These are phyloP conservation scores for Huntiella bhutanensis DNA, from an alignment of 2,329 filamentous ascomycete genomes.

Conservation along the genomic window DNA sequence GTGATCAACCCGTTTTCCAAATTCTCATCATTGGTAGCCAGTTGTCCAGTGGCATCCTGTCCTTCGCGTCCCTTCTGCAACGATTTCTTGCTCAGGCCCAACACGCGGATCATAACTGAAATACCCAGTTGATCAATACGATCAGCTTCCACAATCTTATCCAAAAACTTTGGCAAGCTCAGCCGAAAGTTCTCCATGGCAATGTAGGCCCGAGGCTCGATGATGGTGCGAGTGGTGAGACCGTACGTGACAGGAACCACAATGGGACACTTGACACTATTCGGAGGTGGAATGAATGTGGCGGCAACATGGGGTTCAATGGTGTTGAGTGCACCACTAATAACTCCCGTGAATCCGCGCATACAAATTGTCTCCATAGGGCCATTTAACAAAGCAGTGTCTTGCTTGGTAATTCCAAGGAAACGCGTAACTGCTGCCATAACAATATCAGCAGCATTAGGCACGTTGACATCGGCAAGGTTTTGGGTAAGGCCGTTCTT, in stretches of 20 bases:
- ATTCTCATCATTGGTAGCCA: slow-evolving; percentile 19
- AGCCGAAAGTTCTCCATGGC: slow-evolving; percentile 28
- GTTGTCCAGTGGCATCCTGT: slow-evolving; percentile 16
- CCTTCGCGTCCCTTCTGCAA: slow-evolving; percentile 20
- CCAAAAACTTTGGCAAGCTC: slow-evolving; percentile 23
- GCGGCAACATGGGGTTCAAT: slow-evolving; percentile 19
- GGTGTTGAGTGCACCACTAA: slow-evolving; percentile 23
- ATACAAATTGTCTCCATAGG: slow-evolving; percentile 29
- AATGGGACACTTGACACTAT: slow-evolving; percentile 13
- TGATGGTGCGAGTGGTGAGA: slow-evolving; percentile 15
- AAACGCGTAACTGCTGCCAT: slow-evolving; percentile 34
- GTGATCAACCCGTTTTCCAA: slow-evolving; percentile 25
- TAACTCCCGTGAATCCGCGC: slow-evolving; percentile 23
- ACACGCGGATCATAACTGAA: slow-evolving; percentile 31
- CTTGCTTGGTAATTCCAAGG: slow-evolving; percentile 25
- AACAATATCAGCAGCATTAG: slow-evolving; percentile 27
- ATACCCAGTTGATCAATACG: slow-evolving; percentile 28
- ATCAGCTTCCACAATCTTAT: slow-evolving; percentile 21
- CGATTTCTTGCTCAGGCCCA: slow-evolving; percentile 28
- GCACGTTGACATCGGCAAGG: slow-evolving; percentile 24
- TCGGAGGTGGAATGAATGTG: slow-evolving; percentile 13
- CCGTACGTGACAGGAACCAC: slow-evolving; percentile 9
- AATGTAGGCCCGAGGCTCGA: slow-evolving; percentile 24
- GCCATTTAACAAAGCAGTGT: slow-evolving; percentile 24
- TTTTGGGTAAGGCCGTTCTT: slow-evolving; percentile 29